Evolutionary conservation across 345 rosid species (phyloP).

Genomic region (Aethionema arabicum): DNA sequence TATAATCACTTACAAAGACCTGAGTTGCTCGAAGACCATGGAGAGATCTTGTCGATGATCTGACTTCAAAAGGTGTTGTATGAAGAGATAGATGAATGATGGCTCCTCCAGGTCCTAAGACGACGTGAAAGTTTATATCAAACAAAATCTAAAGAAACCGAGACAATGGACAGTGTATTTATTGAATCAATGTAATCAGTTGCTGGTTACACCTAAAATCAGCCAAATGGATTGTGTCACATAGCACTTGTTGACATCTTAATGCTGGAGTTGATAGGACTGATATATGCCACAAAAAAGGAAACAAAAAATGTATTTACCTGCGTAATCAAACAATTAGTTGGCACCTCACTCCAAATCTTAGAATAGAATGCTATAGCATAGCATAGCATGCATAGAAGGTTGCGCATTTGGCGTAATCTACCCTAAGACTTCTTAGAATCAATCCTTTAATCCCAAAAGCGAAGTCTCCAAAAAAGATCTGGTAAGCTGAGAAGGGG

Average conservation of each 20-base stretch:
- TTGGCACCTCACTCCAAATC: neutral
- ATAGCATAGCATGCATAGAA: conserved; percentile 7
- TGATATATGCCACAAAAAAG: conserved; percentile 9
- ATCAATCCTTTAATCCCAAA: conserved; percentile 3
- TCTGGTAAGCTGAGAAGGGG: neutral
- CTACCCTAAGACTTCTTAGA: neutral
- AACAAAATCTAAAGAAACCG: neutral
- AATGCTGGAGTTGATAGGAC: conserved; percentile 1
- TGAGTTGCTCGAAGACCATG: neutral
- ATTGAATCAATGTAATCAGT: too few species aligned
- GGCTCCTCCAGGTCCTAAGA: neutral
- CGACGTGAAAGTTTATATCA: neutral
- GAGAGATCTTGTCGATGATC: neutral
- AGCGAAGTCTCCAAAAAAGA: conserved; percentile 6
- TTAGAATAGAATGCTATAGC: neutral
- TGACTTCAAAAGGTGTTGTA: neutral
- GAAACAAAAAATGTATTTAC: neutral
- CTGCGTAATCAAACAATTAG: neutral
- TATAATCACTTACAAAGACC: neutral
- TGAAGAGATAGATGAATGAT: neutral
- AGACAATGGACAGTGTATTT: too few species aligned
- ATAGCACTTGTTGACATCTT: neutral
- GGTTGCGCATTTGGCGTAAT: conserved; percentile 6
- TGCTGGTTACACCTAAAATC: neutral
- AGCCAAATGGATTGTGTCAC: too few species aligned